phyloP scores from a whole-genome alignment of 2,329 filamentous ascomycete species.

The Stagonosporopsis vannaccii region DNA sequence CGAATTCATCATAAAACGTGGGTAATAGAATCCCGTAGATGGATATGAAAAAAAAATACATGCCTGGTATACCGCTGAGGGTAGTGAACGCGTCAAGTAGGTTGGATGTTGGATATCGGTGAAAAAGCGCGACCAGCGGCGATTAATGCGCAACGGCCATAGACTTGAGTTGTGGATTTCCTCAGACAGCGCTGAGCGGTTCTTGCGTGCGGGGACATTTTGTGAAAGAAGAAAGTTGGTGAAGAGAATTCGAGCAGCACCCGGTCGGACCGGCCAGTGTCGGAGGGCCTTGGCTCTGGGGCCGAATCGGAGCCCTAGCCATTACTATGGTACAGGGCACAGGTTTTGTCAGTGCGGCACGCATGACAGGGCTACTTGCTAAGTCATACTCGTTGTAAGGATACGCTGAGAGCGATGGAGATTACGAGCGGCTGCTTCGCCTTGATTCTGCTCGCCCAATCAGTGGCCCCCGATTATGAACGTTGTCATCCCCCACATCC shows the following conservation, averaged over 20 bases:
- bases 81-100: slow-evolving; percentile 8
- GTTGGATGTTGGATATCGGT: slow-evolving; percentile 13
- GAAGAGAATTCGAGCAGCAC: slow-evolving; percentile 5
- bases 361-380: no score
- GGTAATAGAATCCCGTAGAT: not conserved
- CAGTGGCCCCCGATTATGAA: no score
- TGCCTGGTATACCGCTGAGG: slow-evolving; percentile 19
- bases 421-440: no score
- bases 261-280: slow-evolving; percentile 15
- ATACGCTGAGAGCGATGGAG: no score
- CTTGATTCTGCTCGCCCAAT: no score
- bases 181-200: slow-evolving; percentile 21
- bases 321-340: not conserved
- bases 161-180: slow-evolving; percentile 10
- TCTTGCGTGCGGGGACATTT: slow-evolving; percentile 35
- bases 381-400: no score
- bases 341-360: no score
- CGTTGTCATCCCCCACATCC: no score
- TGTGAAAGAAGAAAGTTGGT: slow-evolving; percentile 32
- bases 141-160: slow-evolving; percentile 18
- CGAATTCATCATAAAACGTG: slow-evolving; percentile 42
- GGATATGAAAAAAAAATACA: slow-evolving; percentile 7
- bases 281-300: slow-evolving; percentile 9
- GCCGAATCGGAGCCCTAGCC: not conserved
- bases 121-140: slow-evolving; percentile 24